Evolutionary conservation across 83 land plant species (phyloP).

Genomic region (Thuja plicata): DNA sequence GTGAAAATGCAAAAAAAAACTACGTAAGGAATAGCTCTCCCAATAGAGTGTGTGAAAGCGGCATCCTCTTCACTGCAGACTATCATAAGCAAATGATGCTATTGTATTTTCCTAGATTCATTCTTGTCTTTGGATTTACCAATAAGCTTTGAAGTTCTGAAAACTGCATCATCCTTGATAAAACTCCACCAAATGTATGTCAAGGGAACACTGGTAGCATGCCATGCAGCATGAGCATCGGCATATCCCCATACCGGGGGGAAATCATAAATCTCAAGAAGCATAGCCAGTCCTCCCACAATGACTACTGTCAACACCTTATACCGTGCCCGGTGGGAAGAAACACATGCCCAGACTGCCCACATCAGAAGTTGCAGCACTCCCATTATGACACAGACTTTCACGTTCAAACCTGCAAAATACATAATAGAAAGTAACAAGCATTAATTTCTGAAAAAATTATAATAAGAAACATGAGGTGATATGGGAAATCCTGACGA

Average conservation of each 20-base stretch:
- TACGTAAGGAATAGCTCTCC: not conserved
- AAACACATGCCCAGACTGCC: conserved; percentile 74
- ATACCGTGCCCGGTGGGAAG: conserved; percentile 73
- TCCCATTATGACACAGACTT: conserved; percentile 75
- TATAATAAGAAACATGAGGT: not conserved
- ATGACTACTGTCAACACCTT: conserved; percentile 79
- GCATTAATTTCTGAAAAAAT: not conserved
- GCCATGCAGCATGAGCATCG: conserved; percentile 94
- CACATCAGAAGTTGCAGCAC: conserved; percentile 69
- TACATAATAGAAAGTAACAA: not conserved
- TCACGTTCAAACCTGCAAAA: conserved; percentile 83
- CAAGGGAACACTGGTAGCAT: conserved; percentile 76
- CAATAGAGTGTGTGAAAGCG: not conserved
- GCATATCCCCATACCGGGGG: conserved; percentile 80
- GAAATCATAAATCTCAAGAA: conserved; percentile 86
- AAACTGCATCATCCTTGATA: conserved; percentile 76
- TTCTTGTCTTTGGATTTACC: conserved; percentile 14
- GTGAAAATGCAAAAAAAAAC: not conserved
- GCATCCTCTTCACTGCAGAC: not conserved
- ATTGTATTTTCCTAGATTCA: conserved; percentile 22
- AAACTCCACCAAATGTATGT: conserved; percentile 97
- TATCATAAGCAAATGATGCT: not conserved
- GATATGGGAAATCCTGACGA: not conserved
- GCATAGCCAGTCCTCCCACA: conserved; percentile 71
- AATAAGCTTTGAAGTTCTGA: conserved; percentile 41